Conservation (phyloP, 192 early-diverging fungal genomes). For the Gaertneriomyces sp. region DNA sequence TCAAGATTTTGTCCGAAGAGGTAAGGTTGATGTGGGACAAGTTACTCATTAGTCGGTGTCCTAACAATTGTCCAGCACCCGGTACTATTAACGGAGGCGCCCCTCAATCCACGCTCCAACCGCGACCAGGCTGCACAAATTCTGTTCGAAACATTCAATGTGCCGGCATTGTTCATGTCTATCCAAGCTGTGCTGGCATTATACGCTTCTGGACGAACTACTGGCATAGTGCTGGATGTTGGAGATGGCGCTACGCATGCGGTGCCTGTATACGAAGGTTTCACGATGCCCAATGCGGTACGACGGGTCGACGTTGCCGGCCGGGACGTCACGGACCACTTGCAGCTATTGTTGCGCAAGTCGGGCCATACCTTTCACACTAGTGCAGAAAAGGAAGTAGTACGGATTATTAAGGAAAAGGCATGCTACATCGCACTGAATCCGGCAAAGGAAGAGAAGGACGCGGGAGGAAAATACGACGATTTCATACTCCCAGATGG, state of each 20-base stretch:
- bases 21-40: constrained; percentile 37
- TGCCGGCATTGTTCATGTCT: constrained; percentile 93
- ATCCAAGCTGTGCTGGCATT: constrained; percentile 97
- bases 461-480: constrained; percentile 68
- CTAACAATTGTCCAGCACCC: constrained; percentile 67
- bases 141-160: constrained; percentile 99
- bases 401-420: constrained; percentile 94
- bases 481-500: constrained; percentile 82
- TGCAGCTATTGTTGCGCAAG: constrained; percentile 91
- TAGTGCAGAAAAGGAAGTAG: constrained; percentile 92
- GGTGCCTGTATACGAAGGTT: constrained; percentile 94
- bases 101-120: constrained; percentile 88
- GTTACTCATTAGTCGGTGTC: background rate
- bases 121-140: constrained; percentile 92
- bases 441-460: constrained; percentile 92
- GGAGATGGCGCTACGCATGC: constrained; percentile 96
- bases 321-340: constrained; percentile 84
- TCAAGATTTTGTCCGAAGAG: constrained; percentile 93
- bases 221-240: constrained; percentile 92
- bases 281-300: constrained; percentile 91
- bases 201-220: constrained; percentile 96
- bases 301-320: constrained; percentile 92
- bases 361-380: constrained; percentile 83
- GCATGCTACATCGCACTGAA: constrained; percentile 88
- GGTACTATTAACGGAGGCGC: constrained; percentile 94